Conservation (phyloP, 176 grass and related monocot species). For the Panicum miliaceum region DNA sequence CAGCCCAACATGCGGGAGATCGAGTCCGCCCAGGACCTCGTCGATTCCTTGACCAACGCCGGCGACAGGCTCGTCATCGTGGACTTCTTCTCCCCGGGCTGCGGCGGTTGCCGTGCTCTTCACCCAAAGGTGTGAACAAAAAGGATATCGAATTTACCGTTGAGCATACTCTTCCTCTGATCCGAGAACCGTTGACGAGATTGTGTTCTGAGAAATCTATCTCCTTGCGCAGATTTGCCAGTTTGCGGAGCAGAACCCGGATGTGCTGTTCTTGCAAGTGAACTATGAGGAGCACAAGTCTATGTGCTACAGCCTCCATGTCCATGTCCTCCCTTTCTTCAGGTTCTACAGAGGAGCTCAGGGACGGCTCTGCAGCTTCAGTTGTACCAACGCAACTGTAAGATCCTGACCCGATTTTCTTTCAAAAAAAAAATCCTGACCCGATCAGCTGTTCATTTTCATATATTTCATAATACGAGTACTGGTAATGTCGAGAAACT, state of each 20-base stretch:
- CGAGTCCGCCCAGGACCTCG: conserved; percentile 81
- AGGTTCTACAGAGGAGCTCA: conserved; percentile 91
- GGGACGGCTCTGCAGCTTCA: conserved; percentile 88
- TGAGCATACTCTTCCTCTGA: background rate
- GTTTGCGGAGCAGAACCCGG: conserved; percentile 77
- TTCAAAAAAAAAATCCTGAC: conserved; percentile 47
- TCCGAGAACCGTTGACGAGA: background rate
- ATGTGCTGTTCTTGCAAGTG: conserved; percentile 80
- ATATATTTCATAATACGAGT: background rate
- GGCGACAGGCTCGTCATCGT: conserved; percentile 79
- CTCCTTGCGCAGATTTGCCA: conserved; percentile 70
- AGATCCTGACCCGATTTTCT: conserved; percentile 31
- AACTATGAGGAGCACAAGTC: conserved; percentile 95
- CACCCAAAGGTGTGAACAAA: conserved; percentile 79
- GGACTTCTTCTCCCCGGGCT: conserved; percentile 95
- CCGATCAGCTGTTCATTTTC: background rate
- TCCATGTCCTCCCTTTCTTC: conserved; percentile 97
- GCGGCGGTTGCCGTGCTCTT: conserved; percentile 85
- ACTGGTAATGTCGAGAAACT: background rate
- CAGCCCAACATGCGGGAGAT: conserved; percentile 91
- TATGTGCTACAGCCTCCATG: conserved; percentile 91
- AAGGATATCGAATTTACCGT: background rate
- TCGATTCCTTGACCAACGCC: conserved; percentile 61
- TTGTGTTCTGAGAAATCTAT: conserved; percentile 8
- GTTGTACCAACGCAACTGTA: conserved; percentile 96